phyloP scores from a whole-genome alignment of 495 filamentous ascomycete species.

The Xylaria scruposa region DNA sequence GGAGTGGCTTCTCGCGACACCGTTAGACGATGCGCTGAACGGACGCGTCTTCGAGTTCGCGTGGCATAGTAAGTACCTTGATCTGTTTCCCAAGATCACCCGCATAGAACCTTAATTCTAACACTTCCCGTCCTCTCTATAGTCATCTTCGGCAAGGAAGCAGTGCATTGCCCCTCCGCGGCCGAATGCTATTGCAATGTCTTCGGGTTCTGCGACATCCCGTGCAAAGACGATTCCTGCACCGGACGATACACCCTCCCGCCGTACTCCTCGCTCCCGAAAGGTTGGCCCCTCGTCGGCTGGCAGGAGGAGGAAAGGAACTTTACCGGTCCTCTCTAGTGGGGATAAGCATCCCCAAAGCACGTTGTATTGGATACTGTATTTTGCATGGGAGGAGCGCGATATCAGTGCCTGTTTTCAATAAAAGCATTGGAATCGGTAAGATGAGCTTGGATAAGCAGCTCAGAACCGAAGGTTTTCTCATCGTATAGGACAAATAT shows the following conservation, averaged over 20 bases:
- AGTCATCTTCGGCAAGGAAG: conserved; percentile 50
- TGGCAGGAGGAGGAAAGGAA: conserved; percentile 43
- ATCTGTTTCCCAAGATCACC: conserved; percentile 27
- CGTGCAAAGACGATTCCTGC: conserved; percentile 38
- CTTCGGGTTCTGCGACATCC: conserved; percentile 64
- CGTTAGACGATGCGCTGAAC: conserved; percentile 60
- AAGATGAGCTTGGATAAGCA: conserved; percentile 1
- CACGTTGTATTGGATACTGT: background rate
- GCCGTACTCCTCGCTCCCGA: conserved; percentile 38
- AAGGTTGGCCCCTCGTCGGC: conserved; percentile 47
- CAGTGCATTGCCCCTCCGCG: conserved; percentile 64
- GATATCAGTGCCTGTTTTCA: background rate
- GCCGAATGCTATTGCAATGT: conserved; percentile 69
- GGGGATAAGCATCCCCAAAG: background rate
- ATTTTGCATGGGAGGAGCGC: background rate
- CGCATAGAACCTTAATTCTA: background rate
- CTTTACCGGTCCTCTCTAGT: conserved; percentile 27
- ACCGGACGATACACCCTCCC: conserved; percentile 43
- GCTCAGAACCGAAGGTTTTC: background rate
- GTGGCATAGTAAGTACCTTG: conserved; percentile 69
- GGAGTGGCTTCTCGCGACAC: conserved; percentile 67
- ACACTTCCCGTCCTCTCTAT: conserved; percentile 31
- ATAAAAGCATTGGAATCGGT: background rate
- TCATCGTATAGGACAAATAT: background rate
- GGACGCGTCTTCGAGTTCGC: conserved; percentile 74